phyloP scores from a whole-genome alignment of 225 moss, liverwort and hornwort species.

The Takakia lepidozioides region DNA sequence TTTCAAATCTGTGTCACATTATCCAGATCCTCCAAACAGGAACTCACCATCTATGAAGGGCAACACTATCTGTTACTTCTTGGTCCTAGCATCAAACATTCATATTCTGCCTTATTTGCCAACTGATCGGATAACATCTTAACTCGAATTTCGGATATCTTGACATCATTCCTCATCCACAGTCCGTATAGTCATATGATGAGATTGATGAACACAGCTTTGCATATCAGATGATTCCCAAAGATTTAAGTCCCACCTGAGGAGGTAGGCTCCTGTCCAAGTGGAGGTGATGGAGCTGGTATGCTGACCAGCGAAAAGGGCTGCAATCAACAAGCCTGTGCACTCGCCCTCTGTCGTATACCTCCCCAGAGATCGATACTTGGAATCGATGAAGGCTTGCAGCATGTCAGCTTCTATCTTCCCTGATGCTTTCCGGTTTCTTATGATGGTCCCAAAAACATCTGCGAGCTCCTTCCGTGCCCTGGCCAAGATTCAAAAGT shows the following conservation, averaged over 20 bases:
- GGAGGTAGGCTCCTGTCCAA: constrained; percentile 89
- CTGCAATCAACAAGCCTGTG: constrained; percentile 89
- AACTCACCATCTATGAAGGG: too few relatives aligned
- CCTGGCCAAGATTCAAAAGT: constrained; percentile 11
- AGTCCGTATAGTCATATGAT: too few relatives aligned
- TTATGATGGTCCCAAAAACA: constrained; percentile 59
- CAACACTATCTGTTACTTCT: too few relatives aligned
- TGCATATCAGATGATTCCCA: too few relatives aligned
- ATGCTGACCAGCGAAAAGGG: constrained; percentile 97
- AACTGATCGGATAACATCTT: too few relatives aligned
- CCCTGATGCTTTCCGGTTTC: constrained; percentile 67
- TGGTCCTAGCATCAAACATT: too few relatives aligned
- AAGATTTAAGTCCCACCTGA: constrained; percentile 55
- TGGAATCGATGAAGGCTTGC: constrained; percentile 92
- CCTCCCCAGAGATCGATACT: constrained; percentile 72
- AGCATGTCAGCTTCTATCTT: constrained; percentile 84
- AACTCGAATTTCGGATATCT: too few relatives aligned
- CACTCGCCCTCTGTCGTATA: constrained; percentile 79
- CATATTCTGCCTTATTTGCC: too few relatives aligned
- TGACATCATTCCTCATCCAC: too few relatives aligned
- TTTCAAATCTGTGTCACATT: constrained; percentile 1
- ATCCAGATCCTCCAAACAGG: too few relatives aligned
- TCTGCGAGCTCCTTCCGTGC: constrained; percentile 83
- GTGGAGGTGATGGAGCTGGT: constrained; percentile 95
- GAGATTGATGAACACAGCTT: too few relatives aligned